These are phyloP conservation scores for Boletus eberwhitei DNA, from an alignment of 768 basidiomycete species.

Conservation along the genomic window DNA sequence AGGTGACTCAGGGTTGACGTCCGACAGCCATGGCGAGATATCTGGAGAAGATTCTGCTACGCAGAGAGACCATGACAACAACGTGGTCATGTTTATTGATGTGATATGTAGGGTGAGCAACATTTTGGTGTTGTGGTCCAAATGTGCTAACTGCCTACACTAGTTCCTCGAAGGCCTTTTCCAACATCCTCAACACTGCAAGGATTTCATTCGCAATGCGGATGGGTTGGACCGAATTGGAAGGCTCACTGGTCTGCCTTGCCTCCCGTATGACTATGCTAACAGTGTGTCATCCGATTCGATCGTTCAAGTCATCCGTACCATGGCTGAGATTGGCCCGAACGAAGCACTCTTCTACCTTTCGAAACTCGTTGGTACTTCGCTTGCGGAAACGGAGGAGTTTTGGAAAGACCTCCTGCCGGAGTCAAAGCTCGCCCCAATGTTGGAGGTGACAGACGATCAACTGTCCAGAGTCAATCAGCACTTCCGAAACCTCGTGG, in stretches of 20 bases:
- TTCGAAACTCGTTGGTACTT: slow-evolving; percentile 63
- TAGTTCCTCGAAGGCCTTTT: slow-evolving; percentile 94
- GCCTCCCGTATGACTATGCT: slow-evolving; percentile 85
- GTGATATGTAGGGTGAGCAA: slow-evolving; percentile 69
- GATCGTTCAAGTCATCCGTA: slow-evolving; percentile 83
- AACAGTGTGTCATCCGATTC: slow-evolving; percentile 83
- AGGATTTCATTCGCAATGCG: slow-evolving; percentile 77
- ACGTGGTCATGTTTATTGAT: slow-evolving; percentile 75
- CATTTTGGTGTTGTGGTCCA: neutral
- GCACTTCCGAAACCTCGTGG: slow-evolving; percentile 68
- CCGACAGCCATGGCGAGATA: slow-evolving; percentile 15
- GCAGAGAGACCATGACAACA: slow-evolving; percentile 65
- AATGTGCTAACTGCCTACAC: neutral
- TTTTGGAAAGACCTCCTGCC: slow-evolving; percentile 62
- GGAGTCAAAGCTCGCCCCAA: slow-evolving; percentile 59
- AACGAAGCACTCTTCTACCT: slow-evolving; percentile 71
- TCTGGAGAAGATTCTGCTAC: slow-evolving; percentile 33
- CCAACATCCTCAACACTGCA: slow-evolving; percentile 85
- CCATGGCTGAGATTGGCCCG: slow-evolving; percentile 84
- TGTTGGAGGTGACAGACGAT: slow-evolving; percentile 54
- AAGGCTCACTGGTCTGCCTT: slow-evolving; percentile 76
- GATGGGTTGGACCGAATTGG: slow-evolving; percentile 75
- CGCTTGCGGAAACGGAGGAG: slow-evolving; percentile 62
- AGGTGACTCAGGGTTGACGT: slow-evolving; percentile 16
- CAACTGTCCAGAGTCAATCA: slow-evolving; percentile 51